Percentiles rank a stretch among this genome's conserved stretches.
Conservation (phyloP, 225 moss, liverwort and hornwort genomes). For the Climacium dendroides region DNA sequence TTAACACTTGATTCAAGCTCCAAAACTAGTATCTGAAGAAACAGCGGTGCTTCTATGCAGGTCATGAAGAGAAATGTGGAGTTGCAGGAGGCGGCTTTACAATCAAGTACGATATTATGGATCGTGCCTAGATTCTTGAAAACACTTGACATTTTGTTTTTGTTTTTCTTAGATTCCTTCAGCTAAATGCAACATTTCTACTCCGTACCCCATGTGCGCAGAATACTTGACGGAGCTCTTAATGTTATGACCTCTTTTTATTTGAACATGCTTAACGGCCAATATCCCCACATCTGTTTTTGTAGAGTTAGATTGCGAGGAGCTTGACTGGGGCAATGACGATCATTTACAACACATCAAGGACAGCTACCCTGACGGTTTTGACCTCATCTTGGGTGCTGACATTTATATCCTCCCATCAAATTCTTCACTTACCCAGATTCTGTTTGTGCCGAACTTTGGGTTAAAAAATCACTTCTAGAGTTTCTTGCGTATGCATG, state of each 20-base stretch:
- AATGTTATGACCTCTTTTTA: neutral
- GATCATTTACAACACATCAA: conserved; percentile 43
- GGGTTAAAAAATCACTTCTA: neutral
- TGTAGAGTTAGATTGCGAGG: conserved; percentile 61
- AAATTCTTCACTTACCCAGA: neutral
- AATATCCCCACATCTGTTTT: neutral
- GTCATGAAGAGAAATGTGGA: conserved; percentile 85
- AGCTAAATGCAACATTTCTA: neutral
- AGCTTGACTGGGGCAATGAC: conserved; percentile 72
- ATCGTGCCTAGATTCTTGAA: neutral
- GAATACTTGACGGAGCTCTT: neutral
- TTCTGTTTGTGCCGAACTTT: neutral
- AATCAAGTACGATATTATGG: conserved; percentile 17
- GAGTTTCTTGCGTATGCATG: neutral
- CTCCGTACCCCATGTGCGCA: neutral
- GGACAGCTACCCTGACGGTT: conserved; percentile 48
- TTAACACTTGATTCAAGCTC: neutral
- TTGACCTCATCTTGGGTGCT: conserved; percentile 80
- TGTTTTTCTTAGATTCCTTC: neutral
- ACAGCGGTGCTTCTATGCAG: conserved; percentile 16
- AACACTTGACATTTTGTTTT: neutral
- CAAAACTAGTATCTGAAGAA: neutral
- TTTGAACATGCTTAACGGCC: neutral
- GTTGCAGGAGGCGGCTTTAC: conserved; percentile 13
- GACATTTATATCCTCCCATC: conserved; percentile 81